These are phyloP conservation scores for Trichoderma brevicompactum DNA, from an alignment of 2,329 filamentous ascomycete species.

Conservation along the genomic window DNA sequence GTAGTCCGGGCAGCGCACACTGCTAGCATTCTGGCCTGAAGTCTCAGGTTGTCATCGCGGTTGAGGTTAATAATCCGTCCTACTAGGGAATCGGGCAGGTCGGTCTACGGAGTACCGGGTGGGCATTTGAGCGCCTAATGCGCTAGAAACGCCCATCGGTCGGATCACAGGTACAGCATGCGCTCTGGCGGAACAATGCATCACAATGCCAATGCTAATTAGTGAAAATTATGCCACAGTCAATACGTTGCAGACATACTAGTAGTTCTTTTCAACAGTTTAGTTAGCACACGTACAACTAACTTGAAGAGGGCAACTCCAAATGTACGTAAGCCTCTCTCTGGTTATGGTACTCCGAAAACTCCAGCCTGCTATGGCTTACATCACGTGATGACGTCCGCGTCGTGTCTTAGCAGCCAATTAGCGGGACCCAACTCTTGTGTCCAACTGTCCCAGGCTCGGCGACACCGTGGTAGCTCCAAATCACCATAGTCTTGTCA, in stretches of 20 bases:
- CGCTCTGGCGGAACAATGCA: too few relatives aligned
- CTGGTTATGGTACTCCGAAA: not conserved
- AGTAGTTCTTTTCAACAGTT: too few relatives aligned
- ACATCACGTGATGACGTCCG: not conserved
- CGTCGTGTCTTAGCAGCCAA: not conserved
- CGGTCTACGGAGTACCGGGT: not conserved
- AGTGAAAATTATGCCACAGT: too few relatives aligned
- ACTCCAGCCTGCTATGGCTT: not conserved
- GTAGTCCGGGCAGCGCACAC: not conserved
- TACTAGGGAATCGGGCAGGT: not conserved
- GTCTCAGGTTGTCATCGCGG: slow-evolving; percentile 38
- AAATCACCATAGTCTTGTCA: slow-evolving; percentile 19
- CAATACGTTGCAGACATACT: too few relatives aligned
- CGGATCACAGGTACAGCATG: too few relatives aligned
- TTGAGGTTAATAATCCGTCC: not conserved
- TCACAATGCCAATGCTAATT: too few relatives aligned
- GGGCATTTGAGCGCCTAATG: not conserved
- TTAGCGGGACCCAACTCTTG: slow-evolving; percentile 11
- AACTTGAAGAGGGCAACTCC: not conserved
- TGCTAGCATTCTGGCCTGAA: slow-evolving; percentile 39
- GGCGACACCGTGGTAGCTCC: slow-evolving; percentile 18
- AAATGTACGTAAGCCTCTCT: not conserved
- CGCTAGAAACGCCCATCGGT: too few relatives aligned
- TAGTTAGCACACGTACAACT: too few relatives aligned
- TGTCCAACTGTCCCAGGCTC: slow-evolving; percentile 23